phyloP scores from a whole-genome alignment of 495 filamentous ascomycete species.

The Penicillium ucsense region DNA sequence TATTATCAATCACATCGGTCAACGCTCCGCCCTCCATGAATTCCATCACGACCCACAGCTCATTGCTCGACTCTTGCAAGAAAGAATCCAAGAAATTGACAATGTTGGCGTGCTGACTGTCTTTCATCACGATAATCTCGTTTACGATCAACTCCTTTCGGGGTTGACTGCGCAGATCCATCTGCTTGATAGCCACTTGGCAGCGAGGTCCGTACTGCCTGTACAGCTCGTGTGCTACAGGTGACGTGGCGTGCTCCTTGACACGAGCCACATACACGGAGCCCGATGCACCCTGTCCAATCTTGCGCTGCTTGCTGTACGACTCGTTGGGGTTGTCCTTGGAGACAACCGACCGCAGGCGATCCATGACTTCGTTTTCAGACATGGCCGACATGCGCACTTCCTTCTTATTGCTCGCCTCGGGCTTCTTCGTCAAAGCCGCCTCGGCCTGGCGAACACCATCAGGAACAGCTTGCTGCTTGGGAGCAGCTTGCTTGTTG shows the following conservation, averaged over 20 bases:
- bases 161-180: constrained; percentile 96
- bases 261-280: constrained; percentile 97
- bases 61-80: constrained; percentile 80
- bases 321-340: constrained; percentile 83
- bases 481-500: constrained; percentile 53
- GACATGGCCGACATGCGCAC: constrained; percentile 96
- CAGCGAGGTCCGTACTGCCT: constrained; percentile 58
- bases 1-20: constrained; percentile 98
- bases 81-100: constrained; percentile 98
- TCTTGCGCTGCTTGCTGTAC: constrained; percentile 98
- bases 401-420: constrained; percentile 71
- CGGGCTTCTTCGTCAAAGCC: constrained; percentile 65
- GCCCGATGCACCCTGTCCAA: constrained; percentile 94
- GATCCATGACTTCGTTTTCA: constrained; percentile 93
- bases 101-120: constrained; percentile 94
- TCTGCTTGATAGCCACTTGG: constrained; percentile 97
- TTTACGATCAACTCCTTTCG: constrained; percentile 98
- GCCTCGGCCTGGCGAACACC: constrained; percentile 72
- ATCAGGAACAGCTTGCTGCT: constrained; percentile 40
- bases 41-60: constrained; percentile 99
- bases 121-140: constrained; percentile 99
- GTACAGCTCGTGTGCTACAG: constrained; percentile 56
- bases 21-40: constrained; percentile 98
- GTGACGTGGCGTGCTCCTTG: constrained; percentile 60
- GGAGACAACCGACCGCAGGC: constrained; percentile 83